Base-by-base conservation (phyloP, 108 stramenopile genomes). In the Nitzschia sp. region DNA sequence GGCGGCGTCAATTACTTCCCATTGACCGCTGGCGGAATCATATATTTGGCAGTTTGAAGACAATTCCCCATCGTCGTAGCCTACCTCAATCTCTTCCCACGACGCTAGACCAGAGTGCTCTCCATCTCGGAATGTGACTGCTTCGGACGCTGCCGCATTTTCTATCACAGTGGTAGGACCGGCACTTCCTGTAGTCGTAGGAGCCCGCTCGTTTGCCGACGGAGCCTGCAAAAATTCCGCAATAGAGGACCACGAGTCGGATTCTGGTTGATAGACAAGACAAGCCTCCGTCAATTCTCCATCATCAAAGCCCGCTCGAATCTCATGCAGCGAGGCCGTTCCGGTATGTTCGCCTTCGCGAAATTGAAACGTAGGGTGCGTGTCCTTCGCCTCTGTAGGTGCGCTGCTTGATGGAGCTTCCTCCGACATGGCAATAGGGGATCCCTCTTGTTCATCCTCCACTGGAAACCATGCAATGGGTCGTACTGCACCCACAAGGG, bases 31-130 rank as follows among this genome's bases (percentile, higher is more conserved):
- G 15, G 42, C 38, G 3, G 27, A 33, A 54, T 75, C 49, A 74
- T 72, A 92, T 15, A 93, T 56, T 55, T 74, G 66, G 64, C 89
- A 90, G 26, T 55, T 61, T 11, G 79, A 70, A 4, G 80, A 79
- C 1, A 93, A 63, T 61, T 93, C 92, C 21, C 88, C 92, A 33
- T 87, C 89, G 31, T 89, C 87, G 36, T 68, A 83, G 3, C 92
- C 89, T 33, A 74, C 78, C 42, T 78, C 75, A 54, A 93, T 85
- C 53, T 93, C 92, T 3, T 87, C 68, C 25, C 72, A 54, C 1
- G 84, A 36, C 23, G 91, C 88, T 61, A 89, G 86, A 29, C 91
- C 91, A 26, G 38, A 54, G 63, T 92, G 90, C 48, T 80, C 88
- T 18, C 88, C 88, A 28, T 92, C 91, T 35, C 69, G 71, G 68